Evolutionary conservation across 2,329 filamentous ascomycete species (phyloP), one percentile per base, ranked within the genome.

Genomic region (Epichloe sylvatica): DNA sequence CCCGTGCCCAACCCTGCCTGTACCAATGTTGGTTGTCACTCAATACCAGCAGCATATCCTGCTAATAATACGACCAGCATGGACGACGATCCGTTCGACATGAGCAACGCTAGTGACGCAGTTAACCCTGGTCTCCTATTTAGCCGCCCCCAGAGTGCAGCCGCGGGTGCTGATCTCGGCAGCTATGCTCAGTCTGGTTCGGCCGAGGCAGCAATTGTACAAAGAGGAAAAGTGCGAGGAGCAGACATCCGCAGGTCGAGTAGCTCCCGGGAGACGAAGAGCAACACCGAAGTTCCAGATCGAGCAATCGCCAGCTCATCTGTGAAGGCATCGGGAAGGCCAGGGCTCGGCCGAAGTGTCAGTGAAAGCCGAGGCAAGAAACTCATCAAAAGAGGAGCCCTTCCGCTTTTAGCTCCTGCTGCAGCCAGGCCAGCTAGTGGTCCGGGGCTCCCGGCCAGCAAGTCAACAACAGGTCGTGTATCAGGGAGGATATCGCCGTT

Each of bases 91-190:
- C 67, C 73, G 0, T 81, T 80, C 55, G 66, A 69, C 23, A 67
- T 74, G 30, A 64, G 70, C 37, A 69, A 64, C 44, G 65, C 71
- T 5, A 66, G 62, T 30, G 68, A 69, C 7, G 74, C 69, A n/a
- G 77, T 83, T 5, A 70, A 83, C 55, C 79, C 79, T 1, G 78
- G 76, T 7, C 65, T 83, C 15, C 63, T 83, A 7, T 77, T 78
- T 58, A 75, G 73, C 53, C 69, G 71, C 11, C 72, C 75, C 23
- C 69, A 69, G 12, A 73, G 73, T 19, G 71, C 73, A 3, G 59
- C 62, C 48, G 69, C 76, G 64, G 68, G 73, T 39, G 52, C 67
- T 23, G 60, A 60, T 44, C 70, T 65, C 41, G 57, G 61, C 38
- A 52, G 56, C 11, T 56, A 64, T 39, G 54, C 61, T n/a, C 58